Conservation (phyloP, 1,284 basidiomycete species). For the Hypsizygus ulmarius region DNA sequence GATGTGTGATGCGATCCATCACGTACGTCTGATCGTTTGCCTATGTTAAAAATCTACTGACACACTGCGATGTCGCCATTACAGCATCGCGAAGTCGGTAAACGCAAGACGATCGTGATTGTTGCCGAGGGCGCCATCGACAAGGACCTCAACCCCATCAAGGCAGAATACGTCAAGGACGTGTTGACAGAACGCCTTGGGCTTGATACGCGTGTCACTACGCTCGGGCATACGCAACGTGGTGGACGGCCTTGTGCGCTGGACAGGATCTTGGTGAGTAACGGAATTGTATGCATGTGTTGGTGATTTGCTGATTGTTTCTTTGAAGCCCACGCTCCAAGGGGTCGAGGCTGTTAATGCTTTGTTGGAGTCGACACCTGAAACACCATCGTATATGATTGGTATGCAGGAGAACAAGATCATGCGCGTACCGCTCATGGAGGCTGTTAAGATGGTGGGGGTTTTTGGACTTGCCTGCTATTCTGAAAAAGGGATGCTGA, state of each 20-base stretch:
- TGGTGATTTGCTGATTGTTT: not conserved
- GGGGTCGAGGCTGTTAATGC: constrained; percentile 93
- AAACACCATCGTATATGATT: constrained; percentile 97
- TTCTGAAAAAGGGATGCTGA: not conserved
- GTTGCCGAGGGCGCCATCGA: constrained; percentile 97
- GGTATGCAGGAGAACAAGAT: constrained; percentile 96
- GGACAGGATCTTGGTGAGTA: constrained; percentile 82
- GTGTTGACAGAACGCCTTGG: constrained; percentile 85
- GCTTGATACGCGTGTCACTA: constrained; percentile 97
- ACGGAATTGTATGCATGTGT: not conserved
- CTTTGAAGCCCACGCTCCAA: constrained; percentile 82
- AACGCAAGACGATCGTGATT: constrained; percentile 98
- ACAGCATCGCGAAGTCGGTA: constrained; percentile 88
- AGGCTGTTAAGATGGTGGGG: constrained; percentile 83
- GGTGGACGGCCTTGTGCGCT: constrained; percentile 91
- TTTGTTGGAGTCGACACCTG: constrained; percentile 84
- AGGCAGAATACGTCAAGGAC: constrained; percentile 86
- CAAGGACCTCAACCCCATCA: constrained; percentile 85
- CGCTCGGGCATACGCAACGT: constrained; percentile 95
- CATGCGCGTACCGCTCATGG: constrained; percentile 85
- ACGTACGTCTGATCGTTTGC: constrained; percentile 42
- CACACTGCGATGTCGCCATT: not conserved
- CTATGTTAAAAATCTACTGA: constrained; percentile 1
- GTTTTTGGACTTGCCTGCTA: not conserved
- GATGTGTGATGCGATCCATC: constrained; percentile 87